phyloP scores from a whole-genome alignment of 306 rosid genomes.

The Dalbergia cultrata region DNA sequence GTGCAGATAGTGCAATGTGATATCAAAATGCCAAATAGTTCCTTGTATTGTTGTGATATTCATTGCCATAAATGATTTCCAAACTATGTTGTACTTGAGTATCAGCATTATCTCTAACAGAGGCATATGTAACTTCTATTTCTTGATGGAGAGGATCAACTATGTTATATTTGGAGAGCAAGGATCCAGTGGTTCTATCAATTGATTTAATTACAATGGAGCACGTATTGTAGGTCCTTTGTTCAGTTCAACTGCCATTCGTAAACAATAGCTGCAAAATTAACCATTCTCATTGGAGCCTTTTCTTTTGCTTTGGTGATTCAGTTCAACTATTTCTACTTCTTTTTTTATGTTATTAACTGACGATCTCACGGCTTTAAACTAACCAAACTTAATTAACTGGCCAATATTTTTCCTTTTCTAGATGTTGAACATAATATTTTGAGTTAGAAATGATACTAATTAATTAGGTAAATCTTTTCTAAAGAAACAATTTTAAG shows the following conservation, averaged over 20 bases:
- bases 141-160: too few relatives aligned
- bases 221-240: neutral
- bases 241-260: neutral
- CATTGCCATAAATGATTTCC: constrained; percentile 6
- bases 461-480: too few relatives aligned
- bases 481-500: too few relatives aligned
- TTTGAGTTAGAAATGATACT: too few relatives aligned
- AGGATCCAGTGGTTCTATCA: too few relatives aligned
- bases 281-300: neutral
- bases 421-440: too few relatives aligned
- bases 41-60: neutral
- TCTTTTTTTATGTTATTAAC: neutral
- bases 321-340: neutral
- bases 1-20: neutral
- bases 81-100: neutral
- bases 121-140: too few relatives aligned
- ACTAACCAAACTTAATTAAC: neutral
- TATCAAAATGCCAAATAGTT: neutral
- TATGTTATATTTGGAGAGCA: too few relatives aligned
- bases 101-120: neutral
- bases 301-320: neutral
- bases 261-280: neutral
- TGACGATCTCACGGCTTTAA: neutral
- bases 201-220: neutral
- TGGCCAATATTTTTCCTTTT: too few relatives aligned